These are phyloP conservation scores for Penicillium egyptiacum DNA, from an alignment of 495 filamentous ascomycete genomes.

Conservation along the genomic window DNA sequence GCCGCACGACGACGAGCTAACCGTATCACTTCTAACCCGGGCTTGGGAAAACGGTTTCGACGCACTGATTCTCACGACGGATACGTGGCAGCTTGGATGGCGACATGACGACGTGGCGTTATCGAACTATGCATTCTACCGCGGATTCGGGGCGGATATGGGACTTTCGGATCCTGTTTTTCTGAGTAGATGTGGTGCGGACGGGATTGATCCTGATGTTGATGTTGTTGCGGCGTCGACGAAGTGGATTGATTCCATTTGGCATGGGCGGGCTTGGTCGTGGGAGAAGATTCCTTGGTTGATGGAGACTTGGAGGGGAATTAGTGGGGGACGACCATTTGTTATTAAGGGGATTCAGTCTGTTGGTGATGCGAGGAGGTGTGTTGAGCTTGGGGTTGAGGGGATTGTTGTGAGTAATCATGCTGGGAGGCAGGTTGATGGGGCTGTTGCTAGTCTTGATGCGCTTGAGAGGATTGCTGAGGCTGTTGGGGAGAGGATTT, in stretches of 20 bases:
- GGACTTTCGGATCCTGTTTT: slow-evolving; percentile 62
- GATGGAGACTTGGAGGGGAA: slow-evolving; percentile 50
- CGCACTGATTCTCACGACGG: slow-evolving; percentile 61
- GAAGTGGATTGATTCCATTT: slow-evolving; percentile 65
- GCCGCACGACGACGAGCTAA: slow-evolving; percentile 61
- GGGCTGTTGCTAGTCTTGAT: slow-evolving; percentile 59
- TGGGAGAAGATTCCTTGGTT: slow-evolving; percentile 61
- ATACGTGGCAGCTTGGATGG: slow-evolving; percentile 68
- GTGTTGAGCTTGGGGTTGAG: slow-evolving; percentile 54
- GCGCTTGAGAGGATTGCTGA: slow-evolving; percentile 63
- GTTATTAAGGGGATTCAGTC: slow-evolving; percentile 58
- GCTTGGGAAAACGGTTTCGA: slow-evolving; percentile 57
- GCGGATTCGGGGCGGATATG: slow-evolving; percentile 54
- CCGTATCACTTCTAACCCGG: slow-evolving; percentile 54
- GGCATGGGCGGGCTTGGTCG: slow-evolving; percentile 60
- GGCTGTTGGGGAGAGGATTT: slow-evolving; percentile 50
- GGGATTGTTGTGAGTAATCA: slow-evolving; percentile 62
- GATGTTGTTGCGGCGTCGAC: slow-evolving; percentile 52
- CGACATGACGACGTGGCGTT: slow-evolving; percentile 59
- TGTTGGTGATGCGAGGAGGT: slow-evolving; percentile 53
- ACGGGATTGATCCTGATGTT: slow-evolving; percentile 52
- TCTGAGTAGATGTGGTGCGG: slow-evolving; percentile 47
- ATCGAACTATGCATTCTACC: slow-evolving; percentile 65
- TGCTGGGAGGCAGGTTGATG: slow-evolving; percentile 63
- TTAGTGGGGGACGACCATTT: slow-evolving; percentile 57